phyloP scores from a whole-genome alignment of 805 yeast genomes.

The Nakazawaea ernobii region DNA sequence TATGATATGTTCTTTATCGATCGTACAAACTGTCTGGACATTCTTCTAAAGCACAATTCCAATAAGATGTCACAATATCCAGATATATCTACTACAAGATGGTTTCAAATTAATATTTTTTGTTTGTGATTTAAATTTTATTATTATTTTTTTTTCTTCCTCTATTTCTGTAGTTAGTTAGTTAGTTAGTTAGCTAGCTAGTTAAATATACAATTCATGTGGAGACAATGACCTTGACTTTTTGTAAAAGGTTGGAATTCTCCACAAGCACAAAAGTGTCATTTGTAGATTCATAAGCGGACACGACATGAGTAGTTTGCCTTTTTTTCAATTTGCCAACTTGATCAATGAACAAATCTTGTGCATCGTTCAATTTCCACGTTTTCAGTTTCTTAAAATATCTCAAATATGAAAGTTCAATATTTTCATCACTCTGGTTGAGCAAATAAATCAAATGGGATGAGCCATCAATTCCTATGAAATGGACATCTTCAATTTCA shows the following conservation, averaged over 20 bases:
- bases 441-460: slow-evolving; percentile 7
- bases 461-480: slow-evolving; percentile 3
- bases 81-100: too few relatives aligned
- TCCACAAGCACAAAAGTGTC: neutral
- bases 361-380: slow-evolving; percentile 1
- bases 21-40: slow-evolving; percentile 8
- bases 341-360: neutral
- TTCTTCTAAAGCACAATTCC: neutral
- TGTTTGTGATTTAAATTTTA: too few relatives aligned
- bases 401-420: slow-evolving; percentile 1
- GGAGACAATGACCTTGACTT: neutral
- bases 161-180: too few relatives aligned
- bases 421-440: neutral
- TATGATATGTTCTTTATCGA: slow-evolving; percentile 6
- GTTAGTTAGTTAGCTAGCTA: too few relatives aligned
- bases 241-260: neutral
- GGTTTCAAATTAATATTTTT: too few relatives aligned
- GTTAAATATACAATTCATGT: neutral
- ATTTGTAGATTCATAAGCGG: neutral
- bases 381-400: slow-evolving; percentile 9
- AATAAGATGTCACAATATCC: neutral
- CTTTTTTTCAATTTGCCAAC: slow-evolving; percentile 6
- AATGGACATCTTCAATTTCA: neutral
- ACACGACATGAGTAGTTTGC: slow-evolving; percentile 1
- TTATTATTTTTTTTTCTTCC: too few relatives aligned